Base-by-base conservation (phyloP, 371 early-diverging fungal genomes). In the Batrachochytrium dendrobatidis region DNA sequence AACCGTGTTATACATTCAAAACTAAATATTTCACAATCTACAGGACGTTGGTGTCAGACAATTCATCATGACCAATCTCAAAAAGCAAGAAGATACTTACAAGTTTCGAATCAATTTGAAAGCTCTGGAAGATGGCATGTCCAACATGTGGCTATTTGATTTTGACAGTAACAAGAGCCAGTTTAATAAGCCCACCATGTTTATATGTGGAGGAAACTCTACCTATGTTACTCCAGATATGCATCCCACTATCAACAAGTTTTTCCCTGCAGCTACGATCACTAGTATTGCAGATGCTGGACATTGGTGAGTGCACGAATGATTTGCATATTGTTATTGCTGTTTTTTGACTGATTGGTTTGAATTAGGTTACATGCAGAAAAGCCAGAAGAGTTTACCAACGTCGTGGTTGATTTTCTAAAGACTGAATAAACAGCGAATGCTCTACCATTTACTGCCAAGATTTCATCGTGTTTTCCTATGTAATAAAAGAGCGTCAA, bases 21-120 rank as follows among this genome's bases (percentile, higher is more conserved):
- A n/a, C n/a, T n/a, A n/a, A n/a, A n/a, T n/a, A n/a, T n/a, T n/a
- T n/a, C n/a, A n/a, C n/a, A 43, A 7, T 6, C 8, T 28, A n/a
- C 55, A 82, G 67, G 83, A 88, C 54, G 18, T 83, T 0, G 66
- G 78, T 3, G 71, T 92, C 2, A 83, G 95, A 0, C 90, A 88
- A 69, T 95, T 95, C 65, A 63, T 95, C 58, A 72, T 95, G 54
- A 95, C 95, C 12, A 95, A 95, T 64, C 72, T 92, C 56, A 90
- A 88, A 58, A 69, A 75, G 48, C 60, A 70, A 20, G 44, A 58
- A 0, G 61, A 71, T 8, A 31, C 56, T 0, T 83, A 83, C 56
- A 66, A 64, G 18, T 89, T 85, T 63, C 79, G 92, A 28, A 74
- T 92, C 26, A 92, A 92, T 5, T 71, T 90, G 22, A 69, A 81